phyloP scores from a whole-genome alignment of 2,329 filamentous ascomycete species.

The Fusarium fracticaudum region DNA sequence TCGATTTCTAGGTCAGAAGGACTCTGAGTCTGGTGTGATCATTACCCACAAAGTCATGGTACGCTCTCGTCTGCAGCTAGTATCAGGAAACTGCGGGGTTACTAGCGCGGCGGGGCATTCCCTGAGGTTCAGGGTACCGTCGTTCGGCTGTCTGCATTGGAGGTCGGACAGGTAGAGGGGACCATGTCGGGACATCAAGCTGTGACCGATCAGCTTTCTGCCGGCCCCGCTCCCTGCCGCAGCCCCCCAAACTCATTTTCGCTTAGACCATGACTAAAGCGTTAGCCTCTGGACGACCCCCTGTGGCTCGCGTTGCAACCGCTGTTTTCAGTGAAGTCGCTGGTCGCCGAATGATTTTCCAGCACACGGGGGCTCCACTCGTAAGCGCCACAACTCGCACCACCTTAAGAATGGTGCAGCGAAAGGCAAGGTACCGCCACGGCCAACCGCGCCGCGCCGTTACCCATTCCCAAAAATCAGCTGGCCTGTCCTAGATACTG shows the following conservation, averaged over 20 bases:
- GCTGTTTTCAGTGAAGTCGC: constrained; percentile 29
- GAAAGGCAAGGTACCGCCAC: not conserved
- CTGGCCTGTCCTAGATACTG: constrained; percentile 18
- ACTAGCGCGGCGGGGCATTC: constrained; percentile 21
- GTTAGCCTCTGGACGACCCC: constrained; percentile 3
- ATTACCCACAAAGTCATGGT: constrained; percentile 30
- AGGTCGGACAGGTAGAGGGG: constrained; percentile 4
- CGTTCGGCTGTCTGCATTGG: not conserved
- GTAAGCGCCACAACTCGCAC: constrained; percentile 32
- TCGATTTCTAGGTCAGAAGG: constrained; percentile 32
- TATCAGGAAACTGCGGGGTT: constrained; percentile 33
- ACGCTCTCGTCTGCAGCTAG: constrained; percentile 26
- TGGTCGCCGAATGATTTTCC: constrained; percentile 6
- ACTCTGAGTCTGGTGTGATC: constrained; percentile 31
- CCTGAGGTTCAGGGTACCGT: constrained; percentile 18
- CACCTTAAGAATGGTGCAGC: constrained; percentile 7
- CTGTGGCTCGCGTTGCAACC: constrained; percentile 15
- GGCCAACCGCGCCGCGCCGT: constrained; percentile 12
- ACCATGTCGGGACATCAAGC: constrained; percentile 20
- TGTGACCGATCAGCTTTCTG: constrained; percentile 27
- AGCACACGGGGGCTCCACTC: constrained; percentile 21
- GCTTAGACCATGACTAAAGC: not conserved
- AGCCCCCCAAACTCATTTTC: constrained; percentile 20
- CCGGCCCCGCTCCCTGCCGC: constrained; percentile 19
- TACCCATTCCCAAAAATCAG: constrained; percentile 24